Base-by-base conservation (phyloP, 495 filamentous ascomycete genomes). In the Aspergillus homomorphus region DNA sequence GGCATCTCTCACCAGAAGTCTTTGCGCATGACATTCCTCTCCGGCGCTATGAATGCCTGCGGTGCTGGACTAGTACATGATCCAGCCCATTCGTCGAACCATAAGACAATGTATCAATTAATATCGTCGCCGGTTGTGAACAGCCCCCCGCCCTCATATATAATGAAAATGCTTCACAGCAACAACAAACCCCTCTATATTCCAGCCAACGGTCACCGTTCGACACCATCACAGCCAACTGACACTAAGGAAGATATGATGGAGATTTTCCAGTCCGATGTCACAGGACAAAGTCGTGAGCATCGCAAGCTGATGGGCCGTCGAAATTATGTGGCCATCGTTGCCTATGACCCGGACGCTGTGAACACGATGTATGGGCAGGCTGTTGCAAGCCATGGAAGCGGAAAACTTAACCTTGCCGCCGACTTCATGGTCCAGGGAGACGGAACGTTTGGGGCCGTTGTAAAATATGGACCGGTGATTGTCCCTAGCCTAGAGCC, bases 211-310 rank as follows among this genome's bases (percentile, higher is more conserved):
- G 95, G 95, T 19, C 89, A 95, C 69, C 87, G 90, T 60, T 88
- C 84, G 19, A 77, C 77, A 1, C 52, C 70, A 0, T 66, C 65
- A 19, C 69, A 74, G 22, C 77, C 77, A 0, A 74, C 73, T 21
- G 94, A 98, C 68, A 98, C 94, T 41, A 98, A 98, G 71, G 94
- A 98, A 73, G 94, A 98, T 69, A 98, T 98, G 94, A 92, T 98
- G 86, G 94, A 98, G 76, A 90, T 98, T 62, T 98, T 98, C 82
- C 87, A 92, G 69, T 87, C 82, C 8, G 94, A 98, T 64, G 89
- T 93, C 18, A 88, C 83, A 51, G 92, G 95, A 15, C 77, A 83
- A 24, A 75, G 84, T 1, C 80, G 95, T 22, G 94, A 98, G 73
- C 76, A 89, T 61, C 89, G 90, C 69, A 89, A 91, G 65, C 80